Conservation (phyloP, 1,139 yeast genomes). For the Pichia sp. region DNA sequence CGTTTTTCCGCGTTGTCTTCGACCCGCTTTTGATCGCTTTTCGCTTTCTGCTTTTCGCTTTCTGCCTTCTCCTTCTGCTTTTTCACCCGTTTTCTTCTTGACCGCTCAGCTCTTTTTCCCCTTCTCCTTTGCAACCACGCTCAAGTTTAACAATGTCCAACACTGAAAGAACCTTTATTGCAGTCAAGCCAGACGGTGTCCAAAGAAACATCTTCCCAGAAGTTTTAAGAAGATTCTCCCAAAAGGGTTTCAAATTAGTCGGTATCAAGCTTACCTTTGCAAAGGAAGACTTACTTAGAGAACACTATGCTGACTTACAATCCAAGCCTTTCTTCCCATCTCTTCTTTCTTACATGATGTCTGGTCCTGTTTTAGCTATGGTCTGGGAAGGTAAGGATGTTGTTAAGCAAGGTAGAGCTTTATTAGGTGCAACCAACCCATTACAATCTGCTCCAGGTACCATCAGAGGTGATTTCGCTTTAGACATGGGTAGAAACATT, state of each 20-base stretch:
- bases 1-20: no score
- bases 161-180: conserved; percentile 96
- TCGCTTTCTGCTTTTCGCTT: background rate
- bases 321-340: conserved; percentile 97
- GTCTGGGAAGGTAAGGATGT: conserved; percentile 99
- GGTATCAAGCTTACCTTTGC: conserved; percentile 91
- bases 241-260: conserved; percentile 95
- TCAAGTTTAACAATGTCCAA: conserved; percentile 19
- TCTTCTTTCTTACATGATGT: conserved; percentile 89
- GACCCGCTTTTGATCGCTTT: no score
- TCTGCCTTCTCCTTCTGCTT: background rate
- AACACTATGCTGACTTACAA: conserved; percentile 94
- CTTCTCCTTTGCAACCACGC: background rate
- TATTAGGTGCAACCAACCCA: conserved; percentile 99
- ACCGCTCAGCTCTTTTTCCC: background rate
- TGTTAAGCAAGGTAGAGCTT: conserved; percentile 96
- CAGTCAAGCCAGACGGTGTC: conserved; percentile 99
- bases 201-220: conserved; percentile 94
- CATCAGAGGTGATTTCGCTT: conserved; percentile 95
- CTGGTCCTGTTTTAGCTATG: conserved; percentile 98
- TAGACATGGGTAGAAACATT: conserved; percentile 99
- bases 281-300: conserved; percentile 77
- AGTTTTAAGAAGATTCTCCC: conserved; percentile 90
- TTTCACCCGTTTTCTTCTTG: background rate
- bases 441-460: conserved; percentile 96